phyloP scores from a whole-genome alignment of 2,329 filamentous ascomycete species.

The Colletotrichum sp. region DNA sequence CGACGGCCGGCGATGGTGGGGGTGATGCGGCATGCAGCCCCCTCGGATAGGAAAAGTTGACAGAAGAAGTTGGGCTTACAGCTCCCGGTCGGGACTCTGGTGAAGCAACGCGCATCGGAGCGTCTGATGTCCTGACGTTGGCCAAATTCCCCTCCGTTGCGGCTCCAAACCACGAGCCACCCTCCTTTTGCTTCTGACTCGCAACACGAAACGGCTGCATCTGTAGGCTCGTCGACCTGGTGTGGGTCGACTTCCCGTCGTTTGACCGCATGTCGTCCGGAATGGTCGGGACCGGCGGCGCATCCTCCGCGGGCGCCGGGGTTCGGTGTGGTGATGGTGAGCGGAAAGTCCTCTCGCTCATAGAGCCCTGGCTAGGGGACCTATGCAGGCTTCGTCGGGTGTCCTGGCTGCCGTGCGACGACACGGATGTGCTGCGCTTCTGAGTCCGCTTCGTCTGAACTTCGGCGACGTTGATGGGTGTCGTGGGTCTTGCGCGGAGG shows the following conservation, averaged over 20 bases:
- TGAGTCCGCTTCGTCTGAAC: slow-evolving; percentile 87
- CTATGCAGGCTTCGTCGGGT: slow-evolving; percentile 61
- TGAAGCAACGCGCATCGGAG: slow-evolving; percentile 39
- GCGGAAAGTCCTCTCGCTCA: slow-evolving; percentile 89
- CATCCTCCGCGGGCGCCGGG: slow-evolving; percentile 45
- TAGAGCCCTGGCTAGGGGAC: slow-evolving; percentile 76
- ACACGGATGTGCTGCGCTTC: slow-evolving; percentile 74
- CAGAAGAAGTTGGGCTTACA: slow-evolving; percentile 53
- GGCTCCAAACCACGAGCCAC: slow-evolving; percentile 55
- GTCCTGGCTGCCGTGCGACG: slow-evolving; percentile 64
- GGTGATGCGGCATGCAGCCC: slow-evolving; percentile 46
- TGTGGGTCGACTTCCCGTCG: slow-evolving; percentile 27
- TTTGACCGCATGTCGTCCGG: slow-evolving; percentile 53
- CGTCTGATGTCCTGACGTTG: slow-evolving; percentile 51
- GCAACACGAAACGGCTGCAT: slow-evolving; percentile 57
- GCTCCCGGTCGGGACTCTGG: slow-evolving; percentile 44
- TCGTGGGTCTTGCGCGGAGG: slow-evolving; percentile 76
- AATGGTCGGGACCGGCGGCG: slow-evolving; percentile 79
- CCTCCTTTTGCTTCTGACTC: slow-evolving; percentile 54
- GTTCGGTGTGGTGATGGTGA: slow-evolving; percentile 60
- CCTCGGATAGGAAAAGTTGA: slow-evolving; percentile 66
- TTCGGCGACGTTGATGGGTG: slow-evolving; percentile 80
- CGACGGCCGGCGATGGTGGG: slow-evolving; percentile 31
- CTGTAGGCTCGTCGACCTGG: slow-evolving; percentile 46
- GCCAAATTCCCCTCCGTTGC: slow-evolving; percentile 46